A percentile compares a stretch with the other conserved stretches of the same genome.
Evolutionary conservation across 2,329 filamentous ascomycete species (phyloP).

Genomic region (Diaporthe humulicola): DNA sequence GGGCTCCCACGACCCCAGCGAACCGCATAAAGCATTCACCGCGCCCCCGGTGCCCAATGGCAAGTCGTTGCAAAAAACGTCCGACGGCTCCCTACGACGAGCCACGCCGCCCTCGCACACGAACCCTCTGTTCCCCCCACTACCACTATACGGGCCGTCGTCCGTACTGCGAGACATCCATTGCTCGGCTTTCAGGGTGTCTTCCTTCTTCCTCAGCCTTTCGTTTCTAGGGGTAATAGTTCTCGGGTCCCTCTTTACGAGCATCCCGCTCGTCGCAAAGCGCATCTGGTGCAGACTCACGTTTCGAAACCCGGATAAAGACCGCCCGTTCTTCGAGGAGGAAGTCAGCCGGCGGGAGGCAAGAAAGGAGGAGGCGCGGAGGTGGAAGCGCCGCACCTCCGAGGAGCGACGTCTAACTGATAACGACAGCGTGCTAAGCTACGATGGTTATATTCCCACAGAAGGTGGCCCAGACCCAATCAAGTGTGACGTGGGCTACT

Average conservation of each 20-base stretch:
- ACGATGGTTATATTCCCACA: slow-evolving; percentile 76
- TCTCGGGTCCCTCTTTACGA: slow-evolving; percentile 78
- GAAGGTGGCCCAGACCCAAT: slow-evolving; percentile 87
- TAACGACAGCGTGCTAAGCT: slow-evolving; percentile 54
- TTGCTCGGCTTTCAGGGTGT: slow-evolving; percentile 72
- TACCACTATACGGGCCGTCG: slow-evolving; percentile 85
- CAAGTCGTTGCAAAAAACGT: slow-evolving; percentile 56
- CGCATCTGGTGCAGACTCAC: slow-evolving; percentile 67
- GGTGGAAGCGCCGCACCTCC: slow-evolving; percentile 69
- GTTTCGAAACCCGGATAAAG: slow-evolving; percentile 69
- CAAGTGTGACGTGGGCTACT: slow-evolving; percentile 84
- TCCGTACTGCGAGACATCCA: slow-evolving; percentile 75
- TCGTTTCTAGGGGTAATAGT: slow-evolving; percentile 83
- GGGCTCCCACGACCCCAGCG: slow-evolving; percentile 50
- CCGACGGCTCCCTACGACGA: slow-evolving; percentile 60
- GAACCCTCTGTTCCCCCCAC: slow-evolving; percentile 85
- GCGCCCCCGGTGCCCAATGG: slow-evolving; percentile 48
- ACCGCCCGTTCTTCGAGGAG: slow-evolving; percentile 79
- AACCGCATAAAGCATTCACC: slow-evolving; percentile 44
- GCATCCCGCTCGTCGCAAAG: slow-evolving; percentile 65
- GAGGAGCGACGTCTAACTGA: slow-evolving; percentile 55
- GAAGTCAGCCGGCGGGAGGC: slow-evolving; percentile 72
- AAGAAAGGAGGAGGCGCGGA: slow-evolving; percentile 69
- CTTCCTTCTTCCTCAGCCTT: slow-evolving; percentile 82
- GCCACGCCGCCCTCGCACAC: slow-evolving; percentile 76